Evolutionary conservation across 2,329 filamentous ascomycete species (phyloP).

Genomic region (Phoma sp.): DNA sequence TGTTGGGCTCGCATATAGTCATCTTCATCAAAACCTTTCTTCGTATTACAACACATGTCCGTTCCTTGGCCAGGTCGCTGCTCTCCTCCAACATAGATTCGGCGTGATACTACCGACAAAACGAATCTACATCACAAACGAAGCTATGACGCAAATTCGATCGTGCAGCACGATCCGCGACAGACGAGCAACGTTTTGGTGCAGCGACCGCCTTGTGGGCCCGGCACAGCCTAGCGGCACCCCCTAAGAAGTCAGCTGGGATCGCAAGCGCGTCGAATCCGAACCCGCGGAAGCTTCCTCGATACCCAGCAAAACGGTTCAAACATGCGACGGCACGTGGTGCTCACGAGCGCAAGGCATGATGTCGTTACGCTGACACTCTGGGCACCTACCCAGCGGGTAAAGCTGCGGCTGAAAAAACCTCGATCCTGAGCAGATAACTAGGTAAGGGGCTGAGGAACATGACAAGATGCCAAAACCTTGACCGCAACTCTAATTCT

Average conservation of each 20-base stretch:
- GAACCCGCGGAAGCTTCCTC: neutral
- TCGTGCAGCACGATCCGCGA: conserved; percentile 8
- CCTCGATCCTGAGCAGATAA: conserved; percentile 4
- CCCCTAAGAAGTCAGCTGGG: conserved; percentile 12
- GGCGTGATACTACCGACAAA: neutral
- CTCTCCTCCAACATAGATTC: neutral
- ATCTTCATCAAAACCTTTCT: conserved; percentile 5
- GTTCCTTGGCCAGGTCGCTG: neutral
- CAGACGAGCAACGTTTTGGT: conserved; percentile 13
- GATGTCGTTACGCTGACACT: conserved; percentile 4
- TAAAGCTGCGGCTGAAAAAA: conserved; percentile 12
- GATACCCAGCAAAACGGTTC: conserved; percentile 7
- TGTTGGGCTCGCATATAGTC: conserved; percentile 1
- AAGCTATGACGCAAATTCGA: conserved; percentile 8
- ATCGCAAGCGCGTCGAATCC: conserved; percentile 13
- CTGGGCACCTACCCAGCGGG: neutral
- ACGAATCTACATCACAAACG: neutral
- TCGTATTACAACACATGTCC: neutral
- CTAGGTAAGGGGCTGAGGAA: neutral
- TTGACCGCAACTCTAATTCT: neutral
- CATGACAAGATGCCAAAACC: neutral
- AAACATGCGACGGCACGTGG: conserved; percentile 5
- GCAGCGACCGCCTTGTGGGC: conserved; percentile 8
- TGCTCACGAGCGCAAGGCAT: conserved; percentile 3
- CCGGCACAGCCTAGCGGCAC: conserved; percentile 8